Conservation (phyloP, 2,329 filamentous ascomycete species). For the Botrytis squamosa region DNA sequence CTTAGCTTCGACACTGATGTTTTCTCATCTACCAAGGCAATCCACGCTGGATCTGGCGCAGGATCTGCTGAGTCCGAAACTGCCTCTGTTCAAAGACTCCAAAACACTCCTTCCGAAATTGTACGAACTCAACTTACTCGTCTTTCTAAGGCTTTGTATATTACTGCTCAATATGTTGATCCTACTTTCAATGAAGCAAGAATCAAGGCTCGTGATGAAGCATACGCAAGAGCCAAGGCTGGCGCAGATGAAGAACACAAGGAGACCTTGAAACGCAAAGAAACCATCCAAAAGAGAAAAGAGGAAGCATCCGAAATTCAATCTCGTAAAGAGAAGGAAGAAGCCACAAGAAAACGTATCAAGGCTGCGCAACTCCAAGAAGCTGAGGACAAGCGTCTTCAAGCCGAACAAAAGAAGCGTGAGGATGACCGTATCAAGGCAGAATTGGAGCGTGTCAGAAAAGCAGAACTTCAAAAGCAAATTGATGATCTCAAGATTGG, state of each 20-base stretch:
- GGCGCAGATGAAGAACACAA: conserved; percentile 91
- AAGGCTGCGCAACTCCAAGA: conserved; percentile 86
- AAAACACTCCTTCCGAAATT: conserved; percentile 97
- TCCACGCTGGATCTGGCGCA: conserved; percentile 77
- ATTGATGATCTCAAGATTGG: conserved; percentile 88
- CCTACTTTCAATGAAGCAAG: conserved; percentile 82
- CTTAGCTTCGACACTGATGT: conserved; percentile 98
- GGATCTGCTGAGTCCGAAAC: conserved; percentile 86
- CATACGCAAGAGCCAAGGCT: conserved; percentile 76
- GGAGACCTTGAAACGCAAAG: conserved; percentile 80
- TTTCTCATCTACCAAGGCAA: conserved; percentile 93
- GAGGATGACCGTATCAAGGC: conserved; percentile 82
- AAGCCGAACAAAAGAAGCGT: conserved; percentile 89
- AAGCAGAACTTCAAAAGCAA: conserved; percentile 91
- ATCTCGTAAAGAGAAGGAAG: conserved; percentile 87
- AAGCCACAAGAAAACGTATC: conserved; percentile 81
- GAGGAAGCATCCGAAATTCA: conserved; percentile 88
- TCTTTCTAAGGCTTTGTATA: conserved; percentile 84
- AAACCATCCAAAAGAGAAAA: conserved; percentile 94
- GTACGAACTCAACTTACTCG: conserved; percentile 92
- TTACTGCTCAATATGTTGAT: conserved; percentile 95
- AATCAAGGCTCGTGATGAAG: conserved; percentile 73
- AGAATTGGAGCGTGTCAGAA: conserved; percentile 85
- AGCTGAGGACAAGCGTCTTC: conserved; percentile 82
- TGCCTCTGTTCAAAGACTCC: conserved; percentile 85